These are phyloP conservation scores for Podaxis pistillaris DNA, from an alignment of 768 basidiomycete species.

Conservation along the genomic window DNA sequence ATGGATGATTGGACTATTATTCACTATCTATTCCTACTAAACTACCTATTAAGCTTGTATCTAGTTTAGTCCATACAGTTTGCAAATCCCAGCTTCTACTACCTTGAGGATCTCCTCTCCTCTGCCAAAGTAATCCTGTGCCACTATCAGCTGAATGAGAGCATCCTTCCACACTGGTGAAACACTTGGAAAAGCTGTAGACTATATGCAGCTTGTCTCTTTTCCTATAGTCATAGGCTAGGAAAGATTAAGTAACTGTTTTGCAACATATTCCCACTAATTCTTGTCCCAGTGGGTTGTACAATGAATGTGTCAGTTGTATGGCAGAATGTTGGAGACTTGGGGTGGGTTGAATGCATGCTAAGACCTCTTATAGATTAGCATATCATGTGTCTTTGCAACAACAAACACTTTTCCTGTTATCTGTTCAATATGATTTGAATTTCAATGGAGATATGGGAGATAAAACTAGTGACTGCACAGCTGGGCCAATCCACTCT, in stretches of 20 bases:
- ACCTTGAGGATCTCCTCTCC: not conserved
- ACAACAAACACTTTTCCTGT: not conserved
- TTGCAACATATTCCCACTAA: not conserved
- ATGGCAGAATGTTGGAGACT: not conserved
- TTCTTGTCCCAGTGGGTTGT: not conserved
- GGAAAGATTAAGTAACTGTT: not conserved
- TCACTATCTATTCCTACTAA: too few relatives aligned
- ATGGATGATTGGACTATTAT: too few relatives aligned
- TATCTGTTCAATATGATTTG: not conserved
- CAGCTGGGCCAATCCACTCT: not conserved
- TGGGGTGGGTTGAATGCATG: not conserved
- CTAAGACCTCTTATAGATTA: not conserved
- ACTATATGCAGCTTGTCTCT: not conserved
- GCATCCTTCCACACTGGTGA: not conserved
- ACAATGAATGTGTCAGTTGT: not conserved
- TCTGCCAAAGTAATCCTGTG: not conserved
- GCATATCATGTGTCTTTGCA: not conserved
- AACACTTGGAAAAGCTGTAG: not conserved
- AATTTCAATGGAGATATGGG: not conserved
- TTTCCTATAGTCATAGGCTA: not conserved
- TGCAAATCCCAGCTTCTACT: not conserved
- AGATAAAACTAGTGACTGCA: not conserved
- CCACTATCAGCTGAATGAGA: not conserved
- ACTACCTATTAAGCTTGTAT: too few relatives aligned
- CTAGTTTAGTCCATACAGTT: not conserved